Evolutionary conservation across 805 yeast species (phyloP), one percentile per base, ranked within the genome.

Genomic region (Kazachstania viticola): DNA sequence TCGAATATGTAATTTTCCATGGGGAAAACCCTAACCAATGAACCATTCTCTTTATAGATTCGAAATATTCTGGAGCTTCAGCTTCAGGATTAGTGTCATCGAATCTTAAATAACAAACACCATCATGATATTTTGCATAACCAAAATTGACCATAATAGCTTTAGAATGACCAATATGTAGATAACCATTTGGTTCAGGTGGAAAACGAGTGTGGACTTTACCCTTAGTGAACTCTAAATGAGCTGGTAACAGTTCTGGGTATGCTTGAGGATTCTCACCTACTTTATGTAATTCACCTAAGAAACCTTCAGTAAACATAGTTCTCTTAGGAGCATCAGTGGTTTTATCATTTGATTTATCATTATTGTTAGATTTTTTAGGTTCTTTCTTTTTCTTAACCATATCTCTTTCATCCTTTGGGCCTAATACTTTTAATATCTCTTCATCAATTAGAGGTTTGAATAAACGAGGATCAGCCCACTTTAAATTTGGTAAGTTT

Each of bases 31-130:
- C 99, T 39, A 91, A 69, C 99, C 99, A 91, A 38, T 69, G 67
- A 31, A 91, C 79, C 73, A 88, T 82, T 40, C 75, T 76, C 51
- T 73, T 64, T 39, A 91, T 91, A 29, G 94, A 76, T 43, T 73
- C 75, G 58, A 91, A 84, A 56, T 80, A 91, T 34, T 74, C 73
- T 45, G 85, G 95, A 46, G 91, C 96, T 62, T 91, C 99, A 28
- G 96, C 95, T 61, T 91, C 98, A 2, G 99, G 99, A 51, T 91
- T 91, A 21, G 99, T 91, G 55, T 91, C 99, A 59, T 91, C 99
- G 48, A 75, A 91, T 57, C 99, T 73, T 56, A 91, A 69, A 55
- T 85, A 84, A 59, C 98, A 91, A 32, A 72, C 67, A 41, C 99
- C 99, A 39, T 73, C 69, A 56, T 85, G 67, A 61, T 64, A 79